Conservation (phyloP, 2,329 filamentous ascomycete genomes). For the Scytalidium sp. region DNA sequence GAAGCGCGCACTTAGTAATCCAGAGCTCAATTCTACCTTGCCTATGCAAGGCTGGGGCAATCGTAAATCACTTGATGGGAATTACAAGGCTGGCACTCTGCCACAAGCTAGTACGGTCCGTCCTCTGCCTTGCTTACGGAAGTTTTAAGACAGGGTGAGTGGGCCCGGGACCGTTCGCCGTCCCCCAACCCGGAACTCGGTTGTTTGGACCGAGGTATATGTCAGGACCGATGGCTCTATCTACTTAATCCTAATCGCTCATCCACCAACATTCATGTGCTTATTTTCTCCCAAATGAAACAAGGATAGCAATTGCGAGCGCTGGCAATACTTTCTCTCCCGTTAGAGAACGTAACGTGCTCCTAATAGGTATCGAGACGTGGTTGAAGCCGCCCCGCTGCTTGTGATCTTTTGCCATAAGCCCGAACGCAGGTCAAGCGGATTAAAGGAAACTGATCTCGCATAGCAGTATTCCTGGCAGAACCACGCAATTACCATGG, state of each 20-base stretch:
- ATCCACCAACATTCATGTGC: not conserved
- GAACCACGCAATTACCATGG: conserved; percentile 5
- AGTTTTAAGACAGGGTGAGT: too few species aligned
- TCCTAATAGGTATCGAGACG: not conserved
- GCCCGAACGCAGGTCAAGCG: not conserved
- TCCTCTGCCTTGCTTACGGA: too few species aligned
- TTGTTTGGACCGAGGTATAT: too few species aligned
- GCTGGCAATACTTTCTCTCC: not conserved
- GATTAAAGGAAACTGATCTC: not conserved
- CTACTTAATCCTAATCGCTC: not conserved
- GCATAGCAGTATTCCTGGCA: not conserved
- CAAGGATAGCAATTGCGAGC: not conserved
- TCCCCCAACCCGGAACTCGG: too few species aligned
- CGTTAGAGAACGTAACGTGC: not conserved
- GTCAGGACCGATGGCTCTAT: too few species aligned
- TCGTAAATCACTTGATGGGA: too few species aligned
- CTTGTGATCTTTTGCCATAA: not conserved
- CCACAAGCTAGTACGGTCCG: too few species aligned
- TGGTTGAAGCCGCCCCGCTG: not conserved
- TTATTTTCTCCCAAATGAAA: not conserved
- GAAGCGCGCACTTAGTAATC: not conserved
- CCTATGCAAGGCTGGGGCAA: too few species aligned
- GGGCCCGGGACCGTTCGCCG: too few species aligned
- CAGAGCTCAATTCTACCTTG: too few species aligned
- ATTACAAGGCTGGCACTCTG: too few species aligned